These are phyloP conservation scores for Apostasia ramifera DNA, from an alignment of 106 monocot genomes.

Conservation along the genomic window DNA sequence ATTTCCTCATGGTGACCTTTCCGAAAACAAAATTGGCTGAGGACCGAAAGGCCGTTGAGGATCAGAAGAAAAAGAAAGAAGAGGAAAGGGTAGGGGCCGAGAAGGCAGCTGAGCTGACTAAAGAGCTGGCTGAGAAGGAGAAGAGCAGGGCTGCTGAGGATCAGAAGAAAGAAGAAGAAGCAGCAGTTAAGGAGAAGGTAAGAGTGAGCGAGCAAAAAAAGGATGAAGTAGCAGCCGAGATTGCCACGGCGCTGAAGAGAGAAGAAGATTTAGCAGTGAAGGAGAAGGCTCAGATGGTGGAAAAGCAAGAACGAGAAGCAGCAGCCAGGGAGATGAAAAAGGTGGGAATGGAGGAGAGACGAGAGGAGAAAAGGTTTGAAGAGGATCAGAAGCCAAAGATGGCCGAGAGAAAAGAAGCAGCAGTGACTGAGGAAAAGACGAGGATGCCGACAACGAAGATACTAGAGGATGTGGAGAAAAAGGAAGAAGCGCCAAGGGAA, in stretches of 20 bases:
- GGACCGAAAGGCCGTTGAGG: not conserved
- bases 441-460: too few species aligned
- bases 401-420: too few species aligned
- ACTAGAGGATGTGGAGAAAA: too few species aligned
- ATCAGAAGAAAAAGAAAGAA: not conserved
- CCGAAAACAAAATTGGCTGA: slow-evolving; percentile 3
- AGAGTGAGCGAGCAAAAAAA: not conserved
- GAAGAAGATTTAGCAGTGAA: not conserved
- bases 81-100: not conserved
- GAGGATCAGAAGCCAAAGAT: too few species aligned
- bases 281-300: not conserved
- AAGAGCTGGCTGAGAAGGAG: not conserved
- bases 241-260: not conserved
- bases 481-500: too few species aligned
- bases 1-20: slow-evolving; percentile 5
- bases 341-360: not conserved
- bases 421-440: too few species aligned
- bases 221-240: not conserved
- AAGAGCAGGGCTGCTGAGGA: not conserved
- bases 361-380: not conserved
- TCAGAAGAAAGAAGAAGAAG: not conserved
- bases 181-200: not conserved
- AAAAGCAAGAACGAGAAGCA: not conserved
- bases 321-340: not conserved
- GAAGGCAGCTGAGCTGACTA: not conserved